phyloP scores from a whole-genome alignment of 2,329 filamentous ascomycete genomes.

The Arachnomyces sp. region DNA sequence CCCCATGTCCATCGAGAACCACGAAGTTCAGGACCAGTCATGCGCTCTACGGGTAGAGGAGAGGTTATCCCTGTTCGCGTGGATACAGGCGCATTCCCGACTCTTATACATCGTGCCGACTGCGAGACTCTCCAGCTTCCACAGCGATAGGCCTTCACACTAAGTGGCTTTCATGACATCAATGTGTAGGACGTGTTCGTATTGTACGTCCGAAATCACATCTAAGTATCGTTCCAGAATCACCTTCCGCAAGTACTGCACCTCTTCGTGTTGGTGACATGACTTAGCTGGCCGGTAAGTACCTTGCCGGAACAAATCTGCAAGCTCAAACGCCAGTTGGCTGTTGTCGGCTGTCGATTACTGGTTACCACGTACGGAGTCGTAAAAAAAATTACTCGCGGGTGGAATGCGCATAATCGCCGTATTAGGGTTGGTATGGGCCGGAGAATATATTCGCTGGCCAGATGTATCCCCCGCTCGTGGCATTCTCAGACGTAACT shows the following conservation, averaged over 20 bases:
- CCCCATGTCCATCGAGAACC: slow-evolving; percentile 17
- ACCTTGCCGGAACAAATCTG: slow-evolving; percentile 28
- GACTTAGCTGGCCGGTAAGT: slow-evolving; percentile 24
- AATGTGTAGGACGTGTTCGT: slow-evolving; percentile 26
- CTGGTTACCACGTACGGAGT: slow-evolving; percentile 4
- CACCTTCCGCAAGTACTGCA: slow-evolving; percentile 20
- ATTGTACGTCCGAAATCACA: slow-evolving; percentile 20
- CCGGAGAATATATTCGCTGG: slow-evolving; percentile 8
- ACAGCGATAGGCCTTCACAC: slow-evolving; percentile 20
- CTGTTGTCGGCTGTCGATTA: slow-evolving; percentile 27
- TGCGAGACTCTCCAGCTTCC: slow-evolving; percentile 17
- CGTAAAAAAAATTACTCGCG: slow-evolving; percentile 17
- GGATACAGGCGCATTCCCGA: slow-evolving; percentile 24
- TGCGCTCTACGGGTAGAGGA: slow-evolving; percentile 20
- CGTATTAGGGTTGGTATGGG: slow-evolving; percentile 4
- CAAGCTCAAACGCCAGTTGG: slow-evolving; percentile 27
- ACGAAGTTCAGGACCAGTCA: slow-evolving; percentile 24
- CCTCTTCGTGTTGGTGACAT: slow-evolving; percentile 27
- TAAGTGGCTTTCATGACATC: slow-evolving; percentile 26
- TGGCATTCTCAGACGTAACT: slow-evolving; percentile 25
- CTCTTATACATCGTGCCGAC: slow-evolving; percentile 17
- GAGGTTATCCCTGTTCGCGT: slow-evolving; percentile 13
- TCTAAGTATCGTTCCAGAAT: slow-evolving; percentile 22
- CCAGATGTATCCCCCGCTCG: slow-evolving; percentile 16
- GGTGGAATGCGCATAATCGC: slow-evolving; percentile 7